A percentile compares a stretch with the other conserved stretches of the same genome.
Evolutionary conservation across 2,329 filamentous ascomycete genomes (phyloP).

Genomic region (Blumeriella jaapii): DNA sequence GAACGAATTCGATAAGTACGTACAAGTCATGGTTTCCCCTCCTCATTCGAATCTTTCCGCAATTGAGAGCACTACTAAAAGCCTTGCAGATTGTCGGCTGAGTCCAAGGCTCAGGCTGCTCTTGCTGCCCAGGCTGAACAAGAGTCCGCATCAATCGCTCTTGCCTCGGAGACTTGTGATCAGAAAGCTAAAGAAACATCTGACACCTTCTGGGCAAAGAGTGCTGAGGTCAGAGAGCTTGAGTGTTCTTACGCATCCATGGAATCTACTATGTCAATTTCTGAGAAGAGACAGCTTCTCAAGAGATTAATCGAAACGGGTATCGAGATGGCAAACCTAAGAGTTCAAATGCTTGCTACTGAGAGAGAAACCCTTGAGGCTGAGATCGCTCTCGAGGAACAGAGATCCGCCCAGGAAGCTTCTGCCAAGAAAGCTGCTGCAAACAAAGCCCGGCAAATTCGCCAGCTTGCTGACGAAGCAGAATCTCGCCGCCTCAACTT

Average conservation of each 20-base stretch:
- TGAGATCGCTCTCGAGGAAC: constrained; percentile 1
- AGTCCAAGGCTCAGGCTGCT: no score
- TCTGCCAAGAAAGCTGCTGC: neutral
- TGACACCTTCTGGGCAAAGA: neutral
- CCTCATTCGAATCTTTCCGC: no score
- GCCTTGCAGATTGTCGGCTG: no score
- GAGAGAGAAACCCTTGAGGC: constrained; percentile 4
- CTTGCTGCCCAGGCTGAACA: no score
- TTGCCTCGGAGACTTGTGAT: neutral
- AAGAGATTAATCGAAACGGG: constrained; percentile 4
- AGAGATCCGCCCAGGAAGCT: constrained; percentile 1
- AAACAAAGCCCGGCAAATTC: no score
- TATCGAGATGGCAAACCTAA: neutral
- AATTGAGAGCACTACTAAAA: no score
- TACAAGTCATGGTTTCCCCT: no score
- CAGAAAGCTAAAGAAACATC: neutral
- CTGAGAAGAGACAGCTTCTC: neutral
- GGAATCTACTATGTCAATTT: neutral
- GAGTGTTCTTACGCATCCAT: neutral
- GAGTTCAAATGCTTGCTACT: neutral
- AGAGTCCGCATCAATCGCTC: no score
- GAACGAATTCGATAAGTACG: no score
- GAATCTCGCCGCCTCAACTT: no score
- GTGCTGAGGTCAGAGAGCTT: neutral
- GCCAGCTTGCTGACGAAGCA: no score